Conservation (phyloP, 2,329 filamentous ascomycete species). For the Verticillium longisporum region DNA sequence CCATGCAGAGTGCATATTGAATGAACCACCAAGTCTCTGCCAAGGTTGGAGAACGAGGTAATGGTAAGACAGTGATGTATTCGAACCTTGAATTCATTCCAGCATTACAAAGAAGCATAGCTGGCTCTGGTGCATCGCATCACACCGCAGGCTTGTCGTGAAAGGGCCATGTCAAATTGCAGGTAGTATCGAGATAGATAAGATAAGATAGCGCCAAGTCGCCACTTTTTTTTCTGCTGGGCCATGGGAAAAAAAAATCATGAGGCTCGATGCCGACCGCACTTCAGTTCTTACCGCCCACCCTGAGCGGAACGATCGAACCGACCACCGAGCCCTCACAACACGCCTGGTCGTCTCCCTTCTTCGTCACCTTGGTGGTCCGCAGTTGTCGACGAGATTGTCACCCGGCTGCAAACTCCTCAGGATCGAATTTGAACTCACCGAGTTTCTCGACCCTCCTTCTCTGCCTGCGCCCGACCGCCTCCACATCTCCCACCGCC, state of each 20-base stretch:
- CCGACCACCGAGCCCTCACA: not conserved
- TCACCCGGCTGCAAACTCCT: not conserved
- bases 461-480: conserved; percentile 1
- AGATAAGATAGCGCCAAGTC: not conserved
- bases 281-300: not conserved
- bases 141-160: no score
- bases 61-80: no score
- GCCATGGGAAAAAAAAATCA: not conserved
- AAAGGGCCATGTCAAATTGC: no score
- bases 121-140: no score
- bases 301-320: not conserved
- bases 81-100: no score
- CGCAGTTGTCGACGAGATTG: not conserved
- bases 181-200: not conserved
- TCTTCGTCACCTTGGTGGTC: not conserved
- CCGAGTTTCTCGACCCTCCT: not conserved
- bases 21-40: no score
- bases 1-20: not conserved
- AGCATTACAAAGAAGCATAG: no score
- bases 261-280: not conserved
- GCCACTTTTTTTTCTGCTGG: not conserved
- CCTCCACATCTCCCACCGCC: not conserved
- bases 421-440: not conserved
- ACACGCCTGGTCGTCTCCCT: not conserved
- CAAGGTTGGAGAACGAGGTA: no score